These are phyloP conservation scores for Paramyrothecium roridum DNA, from an alignment of 2,329 filamentous ascomycete genomes.

Conservation along the genomic window DNA sequence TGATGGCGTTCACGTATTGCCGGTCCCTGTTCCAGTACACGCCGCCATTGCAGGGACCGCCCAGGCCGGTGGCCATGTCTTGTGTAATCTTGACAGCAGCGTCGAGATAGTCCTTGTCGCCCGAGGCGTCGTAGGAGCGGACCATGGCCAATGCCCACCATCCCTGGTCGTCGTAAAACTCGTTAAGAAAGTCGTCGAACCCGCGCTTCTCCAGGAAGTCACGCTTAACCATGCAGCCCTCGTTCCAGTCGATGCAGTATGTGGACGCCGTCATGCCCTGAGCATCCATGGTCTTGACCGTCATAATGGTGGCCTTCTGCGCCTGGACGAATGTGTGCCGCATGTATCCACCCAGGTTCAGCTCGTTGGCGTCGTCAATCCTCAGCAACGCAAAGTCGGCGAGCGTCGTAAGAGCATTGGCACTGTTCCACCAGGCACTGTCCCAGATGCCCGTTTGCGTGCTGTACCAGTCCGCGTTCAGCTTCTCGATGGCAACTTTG, in stretches of 20 bases:
- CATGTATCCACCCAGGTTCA: conserved; percentile 37
- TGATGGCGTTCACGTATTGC: conserved; percentile 50
- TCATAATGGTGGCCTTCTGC: conserved; percentile 34
- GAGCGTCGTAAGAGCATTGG: conserved; percentile 62
- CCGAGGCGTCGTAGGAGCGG: conserved; percentile 52
- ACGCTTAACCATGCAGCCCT: conserved; percentile 27
- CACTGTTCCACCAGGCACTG: conserved; percentile 70
- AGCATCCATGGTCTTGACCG: conserved; percentile 32
- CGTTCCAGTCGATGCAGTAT: conserved; percentile 27
- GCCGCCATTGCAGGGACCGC: conserved; percentile 48
- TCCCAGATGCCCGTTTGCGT: conserved; percentile 58
- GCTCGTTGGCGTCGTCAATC: conserved; percentile 25
- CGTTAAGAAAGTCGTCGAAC: conserved; percentile 43
- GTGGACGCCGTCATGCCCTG: conserved; percentile 33
- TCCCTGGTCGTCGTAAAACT: conserved; percentile 58
- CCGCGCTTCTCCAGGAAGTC: conserved; percentile 28
- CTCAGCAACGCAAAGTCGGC: conserved; percentile 47
- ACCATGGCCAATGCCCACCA: conserved; percentile 63
- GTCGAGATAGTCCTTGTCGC: conserved; percentile 48
- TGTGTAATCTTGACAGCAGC: conserved; percentile 51
- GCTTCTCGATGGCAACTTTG: conserved; percentile 29
- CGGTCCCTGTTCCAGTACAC: conserved; percentile 55
- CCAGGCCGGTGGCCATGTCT: conserved; percentile 49
- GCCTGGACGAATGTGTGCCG: conserved; percentile 43
- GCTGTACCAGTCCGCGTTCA: conserved; percentile 61